phyloP scores from a whole-genome alignment of 768 basidiomycete genomes.

The Amanita inopinata region DNA sequence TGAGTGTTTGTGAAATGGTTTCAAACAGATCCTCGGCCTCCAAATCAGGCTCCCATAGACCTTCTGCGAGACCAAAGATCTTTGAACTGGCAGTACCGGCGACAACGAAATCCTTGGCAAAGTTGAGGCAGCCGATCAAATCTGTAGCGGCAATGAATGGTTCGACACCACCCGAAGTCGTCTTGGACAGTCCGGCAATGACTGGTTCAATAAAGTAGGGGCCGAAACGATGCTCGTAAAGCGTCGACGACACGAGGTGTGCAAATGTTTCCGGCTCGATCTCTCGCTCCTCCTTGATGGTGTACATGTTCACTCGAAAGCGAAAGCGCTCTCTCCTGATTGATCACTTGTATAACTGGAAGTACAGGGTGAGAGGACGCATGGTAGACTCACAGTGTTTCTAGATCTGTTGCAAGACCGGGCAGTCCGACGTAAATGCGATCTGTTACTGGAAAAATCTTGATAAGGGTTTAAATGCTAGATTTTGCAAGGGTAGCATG shows the following conservation, averaged over 20 bases:
- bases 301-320: conserved; percentile 96
- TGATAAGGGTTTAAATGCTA: conserved; percentile 12
- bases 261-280: conserved; percentile 96
- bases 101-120: conserved; percentile 95
- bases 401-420: conserved; percentile 89
- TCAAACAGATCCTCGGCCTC: conserved; percentile 97
- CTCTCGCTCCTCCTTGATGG: conserved; percentile 97
- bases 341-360: no score
- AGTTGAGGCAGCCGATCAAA: conserved; percentile 87
- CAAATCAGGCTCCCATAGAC: conserved; percentile 96
- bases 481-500: not conserved
- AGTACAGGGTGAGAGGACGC: conserved; percentile 1
- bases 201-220: conserved; percentile 97
- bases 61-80: conserved; percentile 94
- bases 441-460: conserved; percentile 95
- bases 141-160: conserved; percentile 96
- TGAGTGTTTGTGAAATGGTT: conserved; percentile 91
- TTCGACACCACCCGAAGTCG: conserved; percentile 58
- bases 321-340: conserved; percentile 81
- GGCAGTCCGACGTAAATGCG: conserved; percentile 86
- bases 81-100: conserved; percentile 89
- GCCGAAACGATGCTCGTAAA: conserved; percentile 93
- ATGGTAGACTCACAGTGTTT: conserved; percentile 68
- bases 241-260: conserved; percentile 87
- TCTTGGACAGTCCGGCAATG: conserved; percentile 80